Percentiles rank a stretch among this genome's conserved stretches.
Evolutionary conservation across 139 green algal genomes (phyloP).

Genomic region (Spirogloea muscicola): DNA sequence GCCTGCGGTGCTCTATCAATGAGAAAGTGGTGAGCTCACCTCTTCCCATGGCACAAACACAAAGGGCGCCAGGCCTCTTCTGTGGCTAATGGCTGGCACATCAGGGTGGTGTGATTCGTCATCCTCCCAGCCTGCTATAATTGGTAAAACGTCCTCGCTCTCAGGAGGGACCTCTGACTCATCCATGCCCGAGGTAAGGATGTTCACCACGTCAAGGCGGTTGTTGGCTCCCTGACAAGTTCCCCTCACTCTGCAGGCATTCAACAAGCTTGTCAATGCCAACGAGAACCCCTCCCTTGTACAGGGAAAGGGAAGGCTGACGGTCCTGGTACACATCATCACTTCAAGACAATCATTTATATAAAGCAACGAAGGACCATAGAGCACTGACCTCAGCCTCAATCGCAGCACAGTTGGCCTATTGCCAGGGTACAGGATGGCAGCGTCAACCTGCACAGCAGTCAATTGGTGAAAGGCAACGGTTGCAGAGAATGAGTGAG

Average conservation of each 20-base stretch:
- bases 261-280: neutral
- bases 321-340: neutral
- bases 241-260: conserved; percentile 29
- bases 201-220: conserved; percentile 25
- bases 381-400: conserved; percentile 8
- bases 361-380: neutral
- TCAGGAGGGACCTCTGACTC: conserved; percentile 24
- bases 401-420: conserved; percentile 32
- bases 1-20: too few relatives aligned
- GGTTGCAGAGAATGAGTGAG: neutral
- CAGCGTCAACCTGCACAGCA: conserved; percentile 32
- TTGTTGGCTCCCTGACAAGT: conserved; percentile 39
- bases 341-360: too few relatives aligned
- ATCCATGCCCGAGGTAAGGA: conserved; percentile 17
- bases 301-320: neutral
- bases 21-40: too few relatives aligned
- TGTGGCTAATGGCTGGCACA: conserved; percentile 36
- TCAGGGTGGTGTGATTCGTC: conserved; percentile 34
- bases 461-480: neutral
- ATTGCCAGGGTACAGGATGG: conserved; percentile 24
- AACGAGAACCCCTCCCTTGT: neutral
- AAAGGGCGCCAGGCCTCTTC: conserved; percentile 23
- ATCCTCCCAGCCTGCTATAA: conserved; percentile 25
- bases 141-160: conserved; percentile 15
- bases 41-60: conserved; percentile 42